phyloP scores from a whole-genome alignment of 2,329 filamentous ascomycete genomes.

The Stagonosporopsis cucurbitacearum region DNA sequence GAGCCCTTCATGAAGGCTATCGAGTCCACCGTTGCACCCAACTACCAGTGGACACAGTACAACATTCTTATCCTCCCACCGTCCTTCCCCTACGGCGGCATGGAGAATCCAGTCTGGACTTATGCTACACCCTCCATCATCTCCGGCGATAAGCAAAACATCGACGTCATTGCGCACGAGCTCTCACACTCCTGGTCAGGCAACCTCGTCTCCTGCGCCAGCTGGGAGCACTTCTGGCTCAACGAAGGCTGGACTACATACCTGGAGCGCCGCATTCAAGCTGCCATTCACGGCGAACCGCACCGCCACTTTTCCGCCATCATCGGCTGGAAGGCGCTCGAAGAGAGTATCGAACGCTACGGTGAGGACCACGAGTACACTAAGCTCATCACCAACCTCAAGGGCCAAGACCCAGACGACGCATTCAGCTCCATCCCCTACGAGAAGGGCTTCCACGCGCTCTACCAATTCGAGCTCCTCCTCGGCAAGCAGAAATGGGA shows the following conservation, averaged over 20 bases:
- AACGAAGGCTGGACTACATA: conserved; percentile 94
- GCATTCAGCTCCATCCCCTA: conserved; percentile 93
- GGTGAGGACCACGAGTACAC: conserved; percentile 91
- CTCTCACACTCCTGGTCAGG: conserved; percentile 82
- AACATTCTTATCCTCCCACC: conserved; percentile 90
- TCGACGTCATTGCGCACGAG: conserved; percentile 95
- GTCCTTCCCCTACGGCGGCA: conserved; percentile 67
- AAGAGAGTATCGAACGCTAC: conserved; percentile 79
- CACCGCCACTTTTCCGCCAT: conserved; percentile 94
- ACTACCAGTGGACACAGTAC: conserved; percentile 91
- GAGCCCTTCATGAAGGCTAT: conserved; percentile 90
- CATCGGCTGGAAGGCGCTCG: conserved; percentile 90
- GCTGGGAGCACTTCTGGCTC: conserved; percentile 79
- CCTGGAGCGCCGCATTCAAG: conserved; percentile 83
- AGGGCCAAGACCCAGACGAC: conserved; percentile 92
- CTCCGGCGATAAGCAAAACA: conserved; percentile 80
- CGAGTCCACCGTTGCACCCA: conserved; percentile 77
- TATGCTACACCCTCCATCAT: conserved; percentile 96
- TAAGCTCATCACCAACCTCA: conserved; percentile 84
- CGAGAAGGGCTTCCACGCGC: conserved; percentile 94
- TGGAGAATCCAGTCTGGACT: conserved; percentile 94
- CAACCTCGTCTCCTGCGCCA: conserved; percentile 79
- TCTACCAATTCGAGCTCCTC: conserved; percentile 87
- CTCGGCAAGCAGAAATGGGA: conserved; percentile 88
- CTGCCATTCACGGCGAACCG: conserved; percentile 77